Conservation (phyloP, 345 rosid genomes). For the Iberis pinnata region DNA sequence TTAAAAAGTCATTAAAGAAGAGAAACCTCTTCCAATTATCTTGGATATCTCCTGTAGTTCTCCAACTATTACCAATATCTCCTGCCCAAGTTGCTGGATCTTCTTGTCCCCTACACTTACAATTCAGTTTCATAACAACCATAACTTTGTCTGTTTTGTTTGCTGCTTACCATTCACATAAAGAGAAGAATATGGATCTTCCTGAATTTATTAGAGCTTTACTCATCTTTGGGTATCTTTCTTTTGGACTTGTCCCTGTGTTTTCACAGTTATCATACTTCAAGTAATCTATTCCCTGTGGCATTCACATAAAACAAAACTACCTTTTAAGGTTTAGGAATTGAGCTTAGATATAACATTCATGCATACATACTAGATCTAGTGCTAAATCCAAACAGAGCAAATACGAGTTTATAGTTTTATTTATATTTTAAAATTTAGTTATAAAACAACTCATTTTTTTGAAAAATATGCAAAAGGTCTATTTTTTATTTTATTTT, state of each 20-base stretch:
- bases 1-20: not conserved
- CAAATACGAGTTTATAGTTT: too few relatives aligned
- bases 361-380: not conserved
- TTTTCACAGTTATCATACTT: slow-evolving; percentile 84
- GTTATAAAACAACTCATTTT: too few relatives aligned
- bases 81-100: slow-evolving; percentile 92
- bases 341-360: not conserved
- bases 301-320: slow-evolving; percentile 8
- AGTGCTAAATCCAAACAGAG: too few relatives aligned
- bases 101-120: slow-evolving; percentile 55
- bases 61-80: slow-evolving; percentile 85
- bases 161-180: slow-evolving; percentile 73
- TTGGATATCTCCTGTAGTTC: slow-evolving; percentile 71
- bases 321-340: slow-evolving; percentile 1
- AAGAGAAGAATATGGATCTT: slow-evolving; percentile 70
- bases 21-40: slow-evolving; percentile 67
- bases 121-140: slow-evolving; percentile 9
- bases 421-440: too few relatives aligned
- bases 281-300: slow-evolving; percentile 78
- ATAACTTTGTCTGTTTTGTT: not conserved
- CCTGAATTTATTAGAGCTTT: slow-evolving; percentile 59
- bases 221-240: slow-evolving; percentile 66
- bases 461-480: too few relatives aligned
- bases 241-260: slow-evolving; percentile 54
- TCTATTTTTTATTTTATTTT: too few relatives aligned